Base-by-base conservation (phyloP, 2,329 filamentous ascomycete species). In the Polytolypa hystricis region DNA sequence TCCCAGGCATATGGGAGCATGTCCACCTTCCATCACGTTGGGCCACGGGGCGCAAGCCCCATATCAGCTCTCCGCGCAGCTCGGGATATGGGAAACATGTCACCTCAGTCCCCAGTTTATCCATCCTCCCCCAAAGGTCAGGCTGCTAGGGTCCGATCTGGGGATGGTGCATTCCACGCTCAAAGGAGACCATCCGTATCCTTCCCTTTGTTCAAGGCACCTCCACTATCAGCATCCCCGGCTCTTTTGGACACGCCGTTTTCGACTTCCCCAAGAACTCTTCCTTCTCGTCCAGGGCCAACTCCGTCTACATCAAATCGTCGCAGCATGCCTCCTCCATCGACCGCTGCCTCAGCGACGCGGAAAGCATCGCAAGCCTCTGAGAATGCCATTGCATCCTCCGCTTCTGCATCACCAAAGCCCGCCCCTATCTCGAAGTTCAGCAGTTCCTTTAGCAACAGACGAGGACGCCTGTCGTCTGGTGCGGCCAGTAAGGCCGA, bases 141-240 rank as follows among this genome's bases (percentile, higher is more conserved):
- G 42, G 62, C 60, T 5, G 69, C 62, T 46, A 73, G 65, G 51
- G 58, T 65, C 39, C 62, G 66, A 26, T 65, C 65, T 5, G 59
- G 65, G 27, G 75, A 82, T 30, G 55, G 54, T 29, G 66, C 64
- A 15, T 51, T 54, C 10, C 52, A 60, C 15, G 63, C 71, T 32
- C 70, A 70, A 36, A 74, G 86, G 48, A 76, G 85, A 36, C 79
- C 83, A 5, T 95, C 85, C 0, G 75, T 94, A 15, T 93, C 84
- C 1, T 94, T 95, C 51, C 84, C 93, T 49, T 87, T 89, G 0
- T 98, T 98, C 67, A 98, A 98, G 60, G 84, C 87, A 10, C 89
- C 89, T 8, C 93, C 89, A 1, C 67, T 96, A n/a, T 93, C 87
- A 2, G 85, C 83, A 3, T 95, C 87, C 4, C 89, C 87, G 12